These are phyloP conservation scores for Clonostachys solani DNA, from an alignment of 2,329 filamentous ascomycete species.

Conservation along the genomic window DNA sequence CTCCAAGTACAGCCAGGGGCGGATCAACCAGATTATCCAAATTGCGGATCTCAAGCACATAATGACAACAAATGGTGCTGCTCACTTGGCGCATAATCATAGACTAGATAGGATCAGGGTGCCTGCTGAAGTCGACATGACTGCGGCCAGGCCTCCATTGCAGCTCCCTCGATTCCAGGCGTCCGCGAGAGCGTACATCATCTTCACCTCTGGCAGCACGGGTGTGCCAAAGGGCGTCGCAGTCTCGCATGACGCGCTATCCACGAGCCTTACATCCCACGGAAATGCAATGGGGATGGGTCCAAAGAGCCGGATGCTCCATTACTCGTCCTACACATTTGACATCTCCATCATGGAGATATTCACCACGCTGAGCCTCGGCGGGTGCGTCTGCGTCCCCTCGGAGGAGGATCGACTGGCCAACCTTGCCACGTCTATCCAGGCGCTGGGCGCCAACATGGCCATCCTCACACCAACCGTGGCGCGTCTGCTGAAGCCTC, in stretches of 20 bases:
- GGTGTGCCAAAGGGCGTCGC: constrained; percentile 12
- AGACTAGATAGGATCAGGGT: not conserved
- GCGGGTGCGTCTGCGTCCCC: constrained; percentile 25
- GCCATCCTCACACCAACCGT: constrained; percentile 7
- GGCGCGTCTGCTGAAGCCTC: not conserved
- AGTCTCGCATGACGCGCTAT: constrained; percentile 6
- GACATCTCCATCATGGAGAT: constrained; percentile 10
- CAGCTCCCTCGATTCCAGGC: not conserved
- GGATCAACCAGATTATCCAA: constrained; percentile 4
- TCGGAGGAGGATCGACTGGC: constrained; percentile 32
- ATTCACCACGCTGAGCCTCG: constrained; percentile 9
- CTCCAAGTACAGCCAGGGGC: constrained; percentile 5
- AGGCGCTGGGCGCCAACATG: constrained; percentile 8
- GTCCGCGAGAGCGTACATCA: constrained; percentile 20
- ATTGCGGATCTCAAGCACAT: constrained; percentile 1
- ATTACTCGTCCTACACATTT: constrained; percentile 1
- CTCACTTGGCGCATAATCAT: constrained; percentile 10
- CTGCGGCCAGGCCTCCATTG: not conserved
- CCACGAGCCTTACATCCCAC: not conserved
- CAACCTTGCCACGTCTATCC: constrained; percentile 17
- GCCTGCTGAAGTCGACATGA: not conserved
- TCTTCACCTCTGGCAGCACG: constrained; percentile 12
- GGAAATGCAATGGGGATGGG: constrained; percentile 34
- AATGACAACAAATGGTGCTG: not conserved
- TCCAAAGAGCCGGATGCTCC: constrained; percentile 3